Conservation (phyloP, 805 yeast genomes). For the Schwanniomyces polymorphus region DNA sequence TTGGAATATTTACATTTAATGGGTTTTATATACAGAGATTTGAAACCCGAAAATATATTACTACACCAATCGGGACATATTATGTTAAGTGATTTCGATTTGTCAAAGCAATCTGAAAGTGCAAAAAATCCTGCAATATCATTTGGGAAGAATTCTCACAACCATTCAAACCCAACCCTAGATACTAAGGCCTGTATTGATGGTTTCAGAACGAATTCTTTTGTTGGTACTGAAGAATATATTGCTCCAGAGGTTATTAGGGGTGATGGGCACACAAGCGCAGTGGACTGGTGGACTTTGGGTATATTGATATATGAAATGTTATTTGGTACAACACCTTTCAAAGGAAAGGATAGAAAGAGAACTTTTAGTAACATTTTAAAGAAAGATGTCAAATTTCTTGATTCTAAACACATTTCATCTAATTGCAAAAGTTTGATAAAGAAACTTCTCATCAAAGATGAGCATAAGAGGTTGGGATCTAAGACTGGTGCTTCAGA, state of each 20-base stretch:
- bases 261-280: slow-evolving; percentile 96
- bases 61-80: slow-evolving; percentile 97
- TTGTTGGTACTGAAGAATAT: slow-evolving; percentile 98
- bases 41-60: slow-evolving; percentile 94
- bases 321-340: slow-evolving; percentile 95
- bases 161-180: slow-evolving; percentile 53
- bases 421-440: slow-evolving; percentile 78
- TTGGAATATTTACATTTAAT: slow-evolving; percentile 90
- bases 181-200: slow-evolving; percentile 96
- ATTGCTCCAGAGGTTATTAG: slow-evolving; percentile 98
- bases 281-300: slow-evolving; percentile 99
- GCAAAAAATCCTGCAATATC: slow-evolving; percentile 76
- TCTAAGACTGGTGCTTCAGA: slow-evolving; percentile 95
- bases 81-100: slow-evolving; percentile 95
- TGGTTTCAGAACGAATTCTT: slow-evolving; percentile 94
- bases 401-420: slow-evolving; percentile 65
- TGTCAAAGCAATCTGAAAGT: slow-evolving; percentile 82
- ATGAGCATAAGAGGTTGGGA: slow-evolving; percentile 86
- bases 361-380: slow-evolving; percentile 86
- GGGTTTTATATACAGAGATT: slow-evolving; percentile 96
- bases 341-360: slow-evolving; percentile 87
- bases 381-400: slow-evolving; percentile 79
- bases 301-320: slow-evolving; percentile 93
- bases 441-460: slow-evolving; percentile 80
- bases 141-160: slow-evolving; percentile 24